These are phyloP conservation scores for Eucalyptus marginata DNA, from an alignment of 345 rosid species.

Conservation along the genomic window DNA sequence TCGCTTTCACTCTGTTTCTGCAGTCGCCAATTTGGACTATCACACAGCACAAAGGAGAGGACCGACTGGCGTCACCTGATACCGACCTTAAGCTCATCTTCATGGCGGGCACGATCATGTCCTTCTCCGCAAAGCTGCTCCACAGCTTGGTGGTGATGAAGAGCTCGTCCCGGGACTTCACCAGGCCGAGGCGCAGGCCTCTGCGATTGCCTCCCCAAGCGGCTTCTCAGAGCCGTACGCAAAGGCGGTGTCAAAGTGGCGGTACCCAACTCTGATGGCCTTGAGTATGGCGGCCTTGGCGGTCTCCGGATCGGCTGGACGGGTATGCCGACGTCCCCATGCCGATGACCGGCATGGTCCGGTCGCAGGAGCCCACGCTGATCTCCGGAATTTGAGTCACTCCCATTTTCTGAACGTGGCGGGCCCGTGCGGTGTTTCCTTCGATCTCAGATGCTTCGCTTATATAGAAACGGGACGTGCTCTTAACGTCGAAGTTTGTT, in stretches of 20 bases:
- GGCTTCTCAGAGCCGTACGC: constrained; percentile 7
- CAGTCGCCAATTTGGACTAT: background rate
- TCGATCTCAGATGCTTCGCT: too few species aligned
- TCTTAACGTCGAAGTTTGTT: too few species aligned
- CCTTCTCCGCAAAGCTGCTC: background rate
- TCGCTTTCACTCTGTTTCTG: background rate
- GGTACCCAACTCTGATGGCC: constrained; percentile 13
- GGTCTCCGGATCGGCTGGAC: background rate
- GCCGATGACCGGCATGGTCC: constrained; percentile 7
- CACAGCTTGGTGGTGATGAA: constrained; percentile 17
- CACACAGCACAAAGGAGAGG: background rate
- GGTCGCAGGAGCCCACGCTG: background rate
- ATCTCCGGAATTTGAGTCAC: background rate
- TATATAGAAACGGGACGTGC: too few species aligned
- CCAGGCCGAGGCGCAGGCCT: constrained; percentile 9
- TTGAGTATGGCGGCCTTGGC: constrained; percentile 4
- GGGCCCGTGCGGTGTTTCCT: too few species aligned
- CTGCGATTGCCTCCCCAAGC: constrained; percentile 1
- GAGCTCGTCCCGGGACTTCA: constrained; percentile 18
- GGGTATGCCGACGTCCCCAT: constrained; percentile 4
- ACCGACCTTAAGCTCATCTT: constrained; percentile 10
- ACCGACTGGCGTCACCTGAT: too few species aligned
- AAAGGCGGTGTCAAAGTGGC: constrained; percentile 12
- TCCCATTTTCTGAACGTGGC: background rate
- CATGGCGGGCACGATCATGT: constrained; percentile 3